Evolutionary conservation across 2,329 filamentous ascomycete genomes (phyloP), one percentile per base, ranked within the genome.

Genomic region (Stagonosporopsis cucurbitacearum): DNA sequence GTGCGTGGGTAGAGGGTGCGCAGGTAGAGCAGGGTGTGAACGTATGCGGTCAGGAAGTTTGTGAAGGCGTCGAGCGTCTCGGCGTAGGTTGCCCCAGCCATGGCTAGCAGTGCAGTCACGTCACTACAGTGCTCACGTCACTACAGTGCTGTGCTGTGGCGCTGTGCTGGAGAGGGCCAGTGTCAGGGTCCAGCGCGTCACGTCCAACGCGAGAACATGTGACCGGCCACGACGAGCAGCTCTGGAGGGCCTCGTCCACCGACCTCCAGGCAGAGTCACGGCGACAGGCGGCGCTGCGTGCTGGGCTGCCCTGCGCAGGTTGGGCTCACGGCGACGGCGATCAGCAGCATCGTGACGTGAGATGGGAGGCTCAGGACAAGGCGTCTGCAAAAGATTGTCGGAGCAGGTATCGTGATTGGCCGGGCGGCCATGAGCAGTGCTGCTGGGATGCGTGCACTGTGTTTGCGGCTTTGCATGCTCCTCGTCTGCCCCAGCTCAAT

Each of bases 1-100:
- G 85, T 78, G 44, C 79, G 76, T 0, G 93, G 92, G 75, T 97
- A 97, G 69, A 96, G 86, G 57, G 77, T 77, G 65, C 93, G 90
- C 69, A 95, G 87, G 80, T 88, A 94, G 64, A 96, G 86, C 67
- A 97, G 88, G 56, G 91, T 91, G 81, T 97, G 93, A 61, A 94
- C 86, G 66, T 90, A 85, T 59, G 94, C 86, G 58, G 88, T 90
- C 52, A 96, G 84, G 78, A 96, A 96, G 69, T 88, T 85, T 59
- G 84, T 85, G 77, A 96, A 93, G 47, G 87, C 85, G 54, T 81
- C 78, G 62, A 93, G 83, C 63, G 93, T 85, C 48, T 65, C 58
- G 59, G 66, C 62, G 59, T 73, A 74, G 47, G 71, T 73, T 15
- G 65, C 57, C 4, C 50, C 58, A 28, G 44, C 30, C 44, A 53